Evolutionary conservation across 768 basidiomycete genomes (phyloP).

Genomic region (Agrocybe pediades): DNA sequence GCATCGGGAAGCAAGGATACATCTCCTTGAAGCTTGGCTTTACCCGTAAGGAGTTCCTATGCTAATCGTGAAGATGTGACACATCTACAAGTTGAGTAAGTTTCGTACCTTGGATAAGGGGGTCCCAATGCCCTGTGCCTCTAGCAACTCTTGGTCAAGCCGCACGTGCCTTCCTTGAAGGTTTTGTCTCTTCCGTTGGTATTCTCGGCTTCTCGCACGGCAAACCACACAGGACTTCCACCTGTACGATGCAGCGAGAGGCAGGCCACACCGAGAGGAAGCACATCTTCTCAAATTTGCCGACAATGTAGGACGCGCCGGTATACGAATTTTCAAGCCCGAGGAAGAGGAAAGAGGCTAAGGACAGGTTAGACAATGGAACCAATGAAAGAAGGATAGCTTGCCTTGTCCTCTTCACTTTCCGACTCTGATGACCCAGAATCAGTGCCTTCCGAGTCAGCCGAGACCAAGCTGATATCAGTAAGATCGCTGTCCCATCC

Average conservation of each 20-base stretch:
- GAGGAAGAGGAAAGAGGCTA: slow-evolving; percentile 9
- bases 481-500: slow-evolving; percentile 38
- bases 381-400: background rate
- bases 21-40: slow-evolving; percentile 2
- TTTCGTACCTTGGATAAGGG: slow-evolving; percentile 10
- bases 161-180: slow-evolving; percentile 24
- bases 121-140: slow-evolving; percentile 8
- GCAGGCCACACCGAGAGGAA: slow-evolving; percentile 32
- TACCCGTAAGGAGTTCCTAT: slow-evolving; percentile 10
- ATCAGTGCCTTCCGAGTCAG: slow-evolving; percentile 9
- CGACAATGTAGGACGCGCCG: slow-evolving; percentile 20
- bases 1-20: slow-evolving; percentile 29
- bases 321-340: slow-evolving; percentile 36
- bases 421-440: slow-evolving; percentile 15
- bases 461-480: slow-evolving; percentile 27
- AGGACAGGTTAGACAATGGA: background rate
- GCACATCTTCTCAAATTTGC: slow-evolving; percentile 25
- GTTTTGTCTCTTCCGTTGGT: slow-evolving; percentile 33
- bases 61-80: background rate
- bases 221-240: slow-evolving; percentile 49
- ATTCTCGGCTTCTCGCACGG: slow-evolving; percentile 34
- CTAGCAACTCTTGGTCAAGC: slow-evolving; percentile 19
- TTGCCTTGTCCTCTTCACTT: slow-evolving; percentile 14
- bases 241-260: slow-evolving; percentile 30
- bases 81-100: background rate